phyloP scores from a whole-genome alignment of 179 eudicot species.

The Dionaea muscipula region DNA sequence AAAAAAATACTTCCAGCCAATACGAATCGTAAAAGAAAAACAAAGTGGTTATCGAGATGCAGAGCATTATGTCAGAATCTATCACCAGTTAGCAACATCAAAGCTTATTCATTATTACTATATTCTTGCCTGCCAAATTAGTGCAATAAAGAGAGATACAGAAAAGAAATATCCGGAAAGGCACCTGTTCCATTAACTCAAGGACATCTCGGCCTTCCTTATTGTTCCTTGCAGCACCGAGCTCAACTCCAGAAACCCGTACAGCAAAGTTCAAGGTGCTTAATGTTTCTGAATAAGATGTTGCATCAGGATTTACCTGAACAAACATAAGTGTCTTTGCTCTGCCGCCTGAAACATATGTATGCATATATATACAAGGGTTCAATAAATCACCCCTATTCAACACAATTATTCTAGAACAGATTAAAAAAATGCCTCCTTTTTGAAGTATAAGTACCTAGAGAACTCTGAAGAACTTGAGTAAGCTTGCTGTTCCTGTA shows the following conservation, averaged over 20 bases:
- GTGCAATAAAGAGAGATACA: too few relatives aligned
- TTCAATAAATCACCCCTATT: too few relatives aligned
- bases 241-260: constrained; percentile 89
- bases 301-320: constrained; percentile 69
- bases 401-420: too few relatives aligned
- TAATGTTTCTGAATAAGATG: constrained; percentile 58
- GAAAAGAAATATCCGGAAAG: not conserved
- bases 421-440: too few relatives aligned
- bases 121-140: too few relatives aligned
- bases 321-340: constrained; percentile 99
- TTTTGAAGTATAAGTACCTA: constrained; percentile 32
- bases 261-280: constrained; percentile 94
- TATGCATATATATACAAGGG: too few relatives aligned
- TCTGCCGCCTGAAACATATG: constrained; percentile 57
- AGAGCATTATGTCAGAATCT: too few relatives aligned
- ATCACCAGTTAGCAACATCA: too few relatives aligned
- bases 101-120: too few relatives aligned
- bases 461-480: constrained; percentile 81
- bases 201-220: constrained; percentile 67
- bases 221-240: constrained; percentile 71
- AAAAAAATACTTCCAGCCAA: too few relatives aligned
- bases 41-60: too few relatives aligned
- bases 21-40: too few relatives aligned
- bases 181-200: constrained; percentile 88
- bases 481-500: constrained; percentile 98